A percentile compares a stretch with the other conserved stretches of the same genome.
These are phyloP conservation scores for Acanthamoeba castellanii DNA, from an alignment of 208 protist species.

Conservation along the genomic window DNA sequence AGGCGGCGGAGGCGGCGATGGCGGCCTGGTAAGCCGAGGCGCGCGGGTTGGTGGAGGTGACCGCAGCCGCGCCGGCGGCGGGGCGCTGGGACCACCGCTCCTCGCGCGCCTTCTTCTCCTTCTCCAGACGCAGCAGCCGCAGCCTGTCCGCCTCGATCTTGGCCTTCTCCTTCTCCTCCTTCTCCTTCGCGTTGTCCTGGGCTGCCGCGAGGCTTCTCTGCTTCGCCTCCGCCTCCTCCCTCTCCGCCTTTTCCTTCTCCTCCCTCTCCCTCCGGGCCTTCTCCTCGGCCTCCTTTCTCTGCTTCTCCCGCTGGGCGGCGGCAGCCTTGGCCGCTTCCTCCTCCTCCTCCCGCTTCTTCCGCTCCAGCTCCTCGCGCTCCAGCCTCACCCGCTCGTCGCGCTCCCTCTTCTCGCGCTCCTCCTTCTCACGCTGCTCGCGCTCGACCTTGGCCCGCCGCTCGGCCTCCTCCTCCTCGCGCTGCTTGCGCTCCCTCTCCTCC, in stretches of 20 bases:
- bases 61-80: too few species aligned
- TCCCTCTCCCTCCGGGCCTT: background rate
- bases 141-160: constrained; percentile 23
- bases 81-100: background rate
- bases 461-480: background rate
- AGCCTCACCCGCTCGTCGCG: background rate
- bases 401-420: too few species aligned
- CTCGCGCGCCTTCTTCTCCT: constrained; percentile 3
- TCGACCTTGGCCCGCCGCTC: background rate
- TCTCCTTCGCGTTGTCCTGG: background rate
- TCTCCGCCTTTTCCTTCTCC: background rate
- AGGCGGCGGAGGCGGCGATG: too few species aligned
- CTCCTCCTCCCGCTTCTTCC: background rate
- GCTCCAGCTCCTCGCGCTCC: constrained; percentile 23
- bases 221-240: constrained; percentile 37
- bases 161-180: background rate
- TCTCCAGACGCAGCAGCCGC: constrained; percentile 6
- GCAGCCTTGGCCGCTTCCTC: background rate
- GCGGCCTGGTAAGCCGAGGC: background rate
- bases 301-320: background rate
- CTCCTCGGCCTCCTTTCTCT: constrained; percentile 7
- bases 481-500: background rate
- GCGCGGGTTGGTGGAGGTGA: background rate
- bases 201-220: background rate
- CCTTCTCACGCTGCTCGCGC: constrained; percentile 8